Base-by-base conservation (phyloP, 2,329 filamentous ascomycete species). In the Falciphora oryzae region DNA sequence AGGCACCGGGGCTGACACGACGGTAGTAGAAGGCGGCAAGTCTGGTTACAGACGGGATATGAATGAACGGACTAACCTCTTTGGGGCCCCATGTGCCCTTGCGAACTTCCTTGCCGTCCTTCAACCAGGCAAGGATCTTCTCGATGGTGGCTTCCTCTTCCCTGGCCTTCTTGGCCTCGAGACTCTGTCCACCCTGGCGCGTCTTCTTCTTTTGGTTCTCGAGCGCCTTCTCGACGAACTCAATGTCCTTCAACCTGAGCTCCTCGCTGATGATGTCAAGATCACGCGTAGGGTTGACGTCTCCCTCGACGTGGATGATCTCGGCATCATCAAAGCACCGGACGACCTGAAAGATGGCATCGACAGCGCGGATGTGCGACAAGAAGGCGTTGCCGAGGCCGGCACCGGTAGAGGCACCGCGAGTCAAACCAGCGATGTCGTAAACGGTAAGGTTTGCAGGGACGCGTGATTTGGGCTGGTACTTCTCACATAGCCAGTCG, bases 261-360 rank as follows among this genome's bases (percentile, higher is more conserved):
- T 99, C 95, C 75, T 98, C 93, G 77, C 89, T 92, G 80, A 99
- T 98, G 77, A 99, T 99, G 74, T 92, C 91, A 71, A 99, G 80
- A 83, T 99, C 95, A 75, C 95, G 89, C 67, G 91, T 86, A 44
- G 95, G 96, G 80, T 99, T 91, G 72, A 99, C 96, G 73, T 99
- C 95, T 76, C 95, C 96, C 84, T 99, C 96, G 70, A 99, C 93
- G 85, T 99, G 95, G 73, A 97, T 98, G 73, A 99, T 99, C 81
- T 99, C 95, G 66, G 94, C 95, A 83, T 99, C 95, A 75, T 99
- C 96, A 80, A 99, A 97, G 81, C 91, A 96, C 73, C 93, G 89
- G 53, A 97, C 93, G 59, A 97, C 93, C 79, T 97, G 92, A 84
- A 97, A 97, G 79, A 97, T 96, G 78, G 93, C 93, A 83, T 97